phyloP scores from a whole-genome alignment of 106 monocot genomes.

The Apostasia shenzhenica region DNA sequence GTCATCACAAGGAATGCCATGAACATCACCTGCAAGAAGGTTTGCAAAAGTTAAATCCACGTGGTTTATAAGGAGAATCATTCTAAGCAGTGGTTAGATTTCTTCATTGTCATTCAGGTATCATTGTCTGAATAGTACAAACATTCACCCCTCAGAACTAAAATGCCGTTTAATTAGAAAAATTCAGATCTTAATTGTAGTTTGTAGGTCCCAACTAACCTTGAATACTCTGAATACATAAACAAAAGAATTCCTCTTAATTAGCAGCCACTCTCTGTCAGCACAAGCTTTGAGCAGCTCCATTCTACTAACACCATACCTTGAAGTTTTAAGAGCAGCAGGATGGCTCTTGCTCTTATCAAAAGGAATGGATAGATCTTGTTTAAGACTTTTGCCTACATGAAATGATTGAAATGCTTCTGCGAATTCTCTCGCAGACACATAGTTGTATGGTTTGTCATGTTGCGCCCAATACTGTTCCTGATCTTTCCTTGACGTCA shows the following conservation, averaged over 20 bases:
- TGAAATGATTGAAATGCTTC: conserved; percentile 15
- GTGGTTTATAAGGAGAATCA: no score
- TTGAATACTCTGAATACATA: conserved; percentile 2
- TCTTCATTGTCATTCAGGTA: no score
- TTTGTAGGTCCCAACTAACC: conserved; percentile 2
- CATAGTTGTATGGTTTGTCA: conserved; percentile 22
- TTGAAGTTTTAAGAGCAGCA: conserved; percentile 10
- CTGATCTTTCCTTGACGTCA: conserved; percentile 52
- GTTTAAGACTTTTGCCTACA: conserved; percentile 2
- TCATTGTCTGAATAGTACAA: no score
- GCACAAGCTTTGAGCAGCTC: conserved; percentile 11
- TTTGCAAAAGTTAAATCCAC: no score
- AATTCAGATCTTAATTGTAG: neutral
- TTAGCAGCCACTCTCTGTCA: conserved; percentile 6
- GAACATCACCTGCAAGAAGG: conserved; percentile 1
- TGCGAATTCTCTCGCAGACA: conserved; percentile 21
- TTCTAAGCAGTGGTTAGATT: no score
- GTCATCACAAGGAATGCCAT: conserved; percentile 11
- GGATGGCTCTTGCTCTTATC: conserved; percentile 14
- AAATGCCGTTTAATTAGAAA: no score
- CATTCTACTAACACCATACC: conserved; percentile 9
- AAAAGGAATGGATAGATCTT: conserved; percentile 7
- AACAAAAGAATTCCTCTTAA: conserved; percentile 16
- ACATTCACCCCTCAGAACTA: no score
- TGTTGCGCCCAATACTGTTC: conserved; percentile 30